These are phyloP conservation scores for Paramecium caudatum DNA, from an alignment of 73 alveolate species.

Conservation along the genomic window DNA sequence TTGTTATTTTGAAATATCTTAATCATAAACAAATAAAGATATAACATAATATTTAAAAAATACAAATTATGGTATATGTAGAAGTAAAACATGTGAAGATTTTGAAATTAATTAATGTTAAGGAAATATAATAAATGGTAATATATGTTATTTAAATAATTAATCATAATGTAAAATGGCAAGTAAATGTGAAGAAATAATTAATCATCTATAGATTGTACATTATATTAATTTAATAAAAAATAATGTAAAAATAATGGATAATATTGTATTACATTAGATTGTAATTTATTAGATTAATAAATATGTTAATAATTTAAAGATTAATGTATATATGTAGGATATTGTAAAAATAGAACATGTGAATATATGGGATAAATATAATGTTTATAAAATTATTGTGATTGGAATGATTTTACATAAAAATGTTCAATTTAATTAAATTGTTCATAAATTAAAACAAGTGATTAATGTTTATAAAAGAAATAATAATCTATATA, in stretches of 20 bases:
- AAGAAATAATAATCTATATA: background rate
- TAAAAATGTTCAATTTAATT: background rate
- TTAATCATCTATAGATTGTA: slow-evolving; percentile 1
- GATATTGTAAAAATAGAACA: background rate
- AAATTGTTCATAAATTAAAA: background rate
- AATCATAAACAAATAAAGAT: background rate
- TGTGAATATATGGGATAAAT: slow-evolving; percentile 37
- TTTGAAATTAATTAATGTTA: background rate
- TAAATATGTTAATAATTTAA: background rate
- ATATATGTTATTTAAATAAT: background rate
- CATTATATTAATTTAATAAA: background rate
- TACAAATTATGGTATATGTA: slow-evolving; percentile 46
- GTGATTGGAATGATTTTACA: slow-evolving; percentile 26
- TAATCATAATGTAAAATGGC: slow-evolving; percentile 10
- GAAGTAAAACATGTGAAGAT: slow-evolving; percentile 30
- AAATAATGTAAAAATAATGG: background rate
- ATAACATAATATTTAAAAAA: slow-evolving; percentile 34
- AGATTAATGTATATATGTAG: slow-evolving; percentile 12
- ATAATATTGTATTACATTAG: background rate
- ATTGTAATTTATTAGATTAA: background rate
- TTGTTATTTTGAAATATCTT: slow-evolving; percentile 37
- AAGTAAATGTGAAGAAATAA: background rate
- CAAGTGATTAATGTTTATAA: background rate
- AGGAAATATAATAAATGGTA: background rate
- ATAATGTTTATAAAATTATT: slow-evolving; percentile 13